These are phyloP conservation scores for Agrocybe pediades DNA, from an alignment of 768 basidiomycete species.

Conservation along the genomic window DNA sequence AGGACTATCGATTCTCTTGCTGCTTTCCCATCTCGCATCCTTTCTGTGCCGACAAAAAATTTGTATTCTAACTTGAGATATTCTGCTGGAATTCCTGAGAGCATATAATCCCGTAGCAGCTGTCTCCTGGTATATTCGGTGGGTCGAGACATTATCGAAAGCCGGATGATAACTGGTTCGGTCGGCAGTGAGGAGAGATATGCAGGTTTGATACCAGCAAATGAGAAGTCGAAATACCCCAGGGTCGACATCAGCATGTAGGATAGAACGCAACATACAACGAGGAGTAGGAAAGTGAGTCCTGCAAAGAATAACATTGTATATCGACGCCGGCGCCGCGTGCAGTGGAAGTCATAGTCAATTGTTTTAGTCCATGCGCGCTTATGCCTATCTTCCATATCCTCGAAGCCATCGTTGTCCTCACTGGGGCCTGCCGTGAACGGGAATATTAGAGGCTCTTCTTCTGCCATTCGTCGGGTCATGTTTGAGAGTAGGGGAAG, in stretches of 20 bases:
- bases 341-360: too few relatives aligned
- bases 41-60: neutral
- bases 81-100: neutral
- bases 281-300: neutral
- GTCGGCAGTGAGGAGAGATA: neutral
- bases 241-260: neutral
- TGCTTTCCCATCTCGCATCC: neutral
- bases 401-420: too few relatives aligned
- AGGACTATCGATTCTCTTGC: neutral
- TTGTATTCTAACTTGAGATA: neutral
- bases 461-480: too few relatives aligned
- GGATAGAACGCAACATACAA: too few relatives aligned
- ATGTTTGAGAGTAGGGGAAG: too few relatives aligned
- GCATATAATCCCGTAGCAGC: neutral
- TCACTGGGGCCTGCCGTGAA: too few relatives aligned
- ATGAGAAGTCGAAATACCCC: neutral
- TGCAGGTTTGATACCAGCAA: neutral
- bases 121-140: neutral
- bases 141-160: neutral
- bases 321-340: neutral
- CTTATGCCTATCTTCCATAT: too few relatives aligned
- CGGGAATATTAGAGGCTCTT: too few relatives aligned
- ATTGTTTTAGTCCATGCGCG: too few relatives aligned
- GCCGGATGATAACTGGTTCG: neutral
- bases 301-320: neutral